A percentile compares a stretch with the other conserved stretches of the same genome.
Conservation (phyloP, 139 green algal genomes). For the Pleodorina starrii region DNA sequence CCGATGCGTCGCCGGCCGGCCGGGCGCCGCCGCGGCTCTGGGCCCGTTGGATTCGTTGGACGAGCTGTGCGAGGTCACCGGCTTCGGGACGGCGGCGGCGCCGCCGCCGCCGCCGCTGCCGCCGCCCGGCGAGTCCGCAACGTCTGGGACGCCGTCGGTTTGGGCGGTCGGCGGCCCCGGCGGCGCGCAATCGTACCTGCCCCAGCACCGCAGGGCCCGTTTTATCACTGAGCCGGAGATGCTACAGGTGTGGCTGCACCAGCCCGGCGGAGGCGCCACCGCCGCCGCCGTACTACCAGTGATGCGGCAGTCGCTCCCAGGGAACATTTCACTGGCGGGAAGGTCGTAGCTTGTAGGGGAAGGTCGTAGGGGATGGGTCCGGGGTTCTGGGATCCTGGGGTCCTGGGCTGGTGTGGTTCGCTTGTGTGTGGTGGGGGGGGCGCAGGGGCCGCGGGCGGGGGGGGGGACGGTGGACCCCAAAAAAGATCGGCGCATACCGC, state of each 20-base stretch:
- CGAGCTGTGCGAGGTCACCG: not conserved
- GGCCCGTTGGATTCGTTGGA: slow-evolving; percentile 10
- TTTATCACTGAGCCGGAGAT: not conserved
- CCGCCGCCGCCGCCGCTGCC: not conserved
- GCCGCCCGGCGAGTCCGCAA: not conserved
- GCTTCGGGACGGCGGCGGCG: not conserved
- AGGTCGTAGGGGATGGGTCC: no score
- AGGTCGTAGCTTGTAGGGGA: no score
- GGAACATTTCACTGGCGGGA: not conserved
- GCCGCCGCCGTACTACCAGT: not conserved
- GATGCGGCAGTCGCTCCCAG: not conserved
- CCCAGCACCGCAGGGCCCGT: not conserved
- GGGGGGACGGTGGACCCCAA: no score
- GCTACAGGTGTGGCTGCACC: slow-evolving; percentile 15
- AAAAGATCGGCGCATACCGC: no score
- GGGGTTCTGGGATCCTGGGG: no score
- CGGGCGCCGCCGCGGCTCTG: not conserved
- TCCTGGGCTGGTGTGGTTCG: no score
- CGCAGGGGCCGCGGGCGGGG: no score
- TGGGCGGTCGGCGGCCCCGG: not conserved
- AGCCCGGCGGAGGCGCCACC: not conserved
- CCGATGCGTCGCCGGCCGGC: not conserved
- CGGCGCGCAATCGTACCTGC: not conserved
- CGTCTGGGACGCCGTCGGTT: not conserved
- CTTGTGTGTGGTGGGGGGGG: no score